phyloP scores from a whole-genome alignment of 345 rosid genomes.

The Dimocarpus longan region DNA sequence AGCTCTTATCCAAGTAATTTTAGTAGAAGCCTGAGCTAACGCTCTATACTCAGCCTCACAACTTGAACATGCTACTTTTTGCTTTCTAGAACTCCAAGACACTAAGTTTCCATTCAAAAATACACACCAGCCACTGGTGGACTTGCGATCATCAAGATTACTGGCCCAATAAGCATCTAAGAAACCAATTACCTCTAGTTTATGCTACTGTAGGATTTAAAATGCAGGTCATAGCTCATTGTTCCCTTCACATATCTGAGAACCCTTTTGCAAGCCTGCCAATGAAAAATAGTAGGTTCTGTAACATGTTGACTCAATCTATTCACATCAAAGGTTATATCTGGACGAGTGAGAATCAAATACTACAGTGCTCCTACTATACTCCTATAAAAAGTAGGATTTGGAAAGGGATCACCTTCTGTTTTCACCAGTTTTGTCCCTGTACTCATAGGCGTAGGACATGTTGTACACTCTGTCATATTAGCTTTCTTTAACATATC shows the following conservation, averaged over 20 bases:
- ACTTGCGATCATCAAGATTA: too few species aligned
- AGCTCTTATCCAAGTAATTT: background rate
- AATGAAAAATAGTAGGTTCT: background rate
- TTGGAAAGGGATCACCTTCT: too few species aligned
- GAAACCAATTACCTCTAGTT: background rate
- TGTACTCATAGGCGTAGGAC: background rate
- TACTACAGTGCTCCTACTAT: background rate
- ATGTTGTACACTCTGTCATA: background rate
- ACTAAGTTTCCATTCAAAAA: too few species aligned
- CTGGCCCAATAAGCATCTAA: background rate
- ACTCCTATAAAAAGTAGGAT: background rate
- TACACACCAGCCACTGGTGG: too few species aligned
- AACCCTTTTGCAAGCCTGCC: background rate
- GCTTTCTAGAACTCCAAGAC: too few species aligned
- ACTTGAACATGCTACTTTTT: too few species aligned
- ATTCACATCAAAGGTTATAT: background rate
- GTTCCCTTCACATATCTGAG: too few species aligned
- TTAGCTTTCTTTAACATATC: too few species aligned
- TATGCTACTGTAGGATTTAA: too few species aligned
- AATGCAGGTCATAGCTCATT: too few species aligned
- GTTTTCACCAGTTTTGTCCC: too few species aligned
- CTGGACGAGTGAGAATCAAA: background rate
- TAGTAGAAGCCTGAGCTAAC: background rate
- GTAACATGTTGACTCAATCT: background rate
- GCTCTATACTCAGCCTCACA: background rate